Percentiles rank a stretch among this genome's conserved stretches.
Conservation (phyloP, 768 basidiomycete species). For the Epithele typhae region DNA sequence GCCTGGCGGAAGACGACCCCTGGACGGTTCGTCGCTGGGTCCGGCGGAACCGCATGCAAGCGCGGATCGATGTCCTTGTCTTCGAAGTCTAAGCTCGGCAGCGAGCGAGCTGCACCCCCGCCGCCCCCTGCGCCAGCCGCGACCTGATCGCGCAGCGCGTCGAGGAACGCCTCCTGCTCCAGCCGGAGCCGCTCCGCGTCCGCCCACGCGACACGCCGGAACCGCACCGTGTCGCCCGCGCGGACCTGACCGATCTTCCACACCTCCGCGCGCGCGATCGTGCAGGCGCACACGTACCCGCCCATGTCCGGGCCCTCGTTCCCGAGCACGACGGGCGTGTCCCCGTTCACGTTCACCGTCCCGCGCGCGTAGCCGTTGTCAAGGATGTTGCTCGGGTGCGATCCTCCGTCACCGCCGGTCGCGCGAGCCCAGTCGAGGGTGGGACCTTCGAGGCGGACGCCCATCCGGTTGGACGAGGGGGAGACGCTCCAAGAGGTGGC, state of each 20-base stretch:
- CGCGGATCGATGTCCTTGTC: conserved; percentile 31
- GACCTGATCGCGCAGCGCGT: conserved; percentile 19
- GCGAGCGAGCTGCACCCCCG: background rate
- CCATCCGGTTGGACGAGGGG: conserved; percentile 57
- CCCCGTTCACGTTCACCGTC: conserved; percentile 60
- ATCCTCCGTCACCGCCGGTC: conserved; percentile 62
- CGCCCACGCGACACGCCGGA: conserved; percentile 45
- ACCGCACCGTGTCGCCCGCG: conserved; percentile 50
- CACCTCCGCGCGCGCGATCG: conserved; percentile 48
- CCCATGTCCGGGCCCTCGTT: conserved; percentile 63
- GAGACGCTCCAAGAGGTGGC: conserved; percentile 48
- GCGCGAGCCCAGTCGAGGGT: conserved; percentile 43
- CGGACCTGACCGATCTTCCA: conserved; percentile 68
- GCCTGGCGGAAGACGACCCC: conserved; percentile 56
- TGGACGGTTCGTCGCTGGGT: conserved; percentile 19
- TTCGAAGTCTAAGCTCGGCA: background rate
- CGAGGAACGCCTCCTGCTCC: conserved; percentile 19
- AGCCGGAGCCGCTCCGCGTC: conserved; percentile 29
- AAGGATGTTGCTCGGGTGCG: conserved; percentile 65
- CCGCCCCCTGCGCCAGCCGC: conserved; percentile 15
- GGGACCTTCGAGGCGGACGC: conserved; percentile 53
- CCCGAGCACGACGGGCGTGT: conserved; percentile 63
- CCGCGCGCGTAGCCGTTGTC: conserved; percentile 57
- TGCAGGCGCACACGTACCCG: conserved; percentile 55
- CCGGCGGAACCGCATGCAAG: conserved; percentile 26